phyloP scores from a whole-genome alignment of 2,329 filamentous ascomycete genomes.

The Elsinoe australis region DNA sequence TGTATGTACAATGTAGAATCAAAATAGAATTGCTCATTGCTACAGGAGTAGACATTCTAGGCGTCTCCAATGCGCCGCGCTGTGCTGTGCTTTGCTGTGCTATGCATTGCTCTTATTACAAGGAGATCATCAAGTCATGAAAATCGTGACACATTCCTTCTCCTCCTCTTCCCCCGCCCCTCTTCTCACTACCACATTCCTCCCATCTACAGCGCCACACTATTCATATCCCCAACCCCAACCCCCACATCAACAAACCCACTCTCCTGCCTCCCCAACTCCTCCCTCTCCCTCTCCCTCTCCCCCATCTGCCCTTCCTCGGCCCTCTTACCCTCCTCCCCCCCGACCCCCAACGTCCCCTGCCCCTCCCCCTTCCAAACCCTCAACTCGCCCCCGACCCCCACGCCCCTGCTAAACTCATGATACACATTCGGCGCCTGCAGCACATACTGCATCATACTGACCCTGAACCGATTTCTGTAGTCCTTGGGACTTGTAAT shows the following conservation, averaged over 20 bases:
- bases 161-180: no score
- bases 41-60: no score
- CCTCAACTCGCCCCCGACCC: constrained; percentile 6
- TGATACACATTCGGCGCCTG: constrained; percentile 72
- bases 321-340: not conserved
- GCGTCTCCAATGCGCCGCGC: not conserved
- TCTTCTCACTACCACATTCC: not conserved
- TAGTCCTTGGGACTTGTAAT: constrained; percentile 98
- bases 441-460: constrained; percentile 84
- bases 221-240: constrained; percentile 20
- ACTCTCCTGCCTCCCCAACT: constrained; percentile 9
- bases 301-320: constrained; percentile 10
- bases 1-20: no score
- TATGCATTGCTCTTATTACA: no score
- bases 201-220: constrained; percentile 2
- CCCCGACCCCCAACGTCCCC: not conserved
- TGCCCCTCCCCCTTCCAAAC: not conserved
- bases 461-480: constrained; percentile 88
- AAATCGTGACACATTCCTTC: no score
- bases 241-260: constrained; percentile 18
- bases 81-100: no score
- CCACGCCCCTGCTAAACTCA: constrained; percentile 44
- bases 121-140: no score
- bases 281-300: constrained; percentile 7
- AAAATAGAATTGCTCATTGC: no score